Evolutionary conservation across 768 basidiomycete species (phyloP), one percentile per base, ranked within the genome.

Genomic region (Pisolithus marmoratus): DNA sequence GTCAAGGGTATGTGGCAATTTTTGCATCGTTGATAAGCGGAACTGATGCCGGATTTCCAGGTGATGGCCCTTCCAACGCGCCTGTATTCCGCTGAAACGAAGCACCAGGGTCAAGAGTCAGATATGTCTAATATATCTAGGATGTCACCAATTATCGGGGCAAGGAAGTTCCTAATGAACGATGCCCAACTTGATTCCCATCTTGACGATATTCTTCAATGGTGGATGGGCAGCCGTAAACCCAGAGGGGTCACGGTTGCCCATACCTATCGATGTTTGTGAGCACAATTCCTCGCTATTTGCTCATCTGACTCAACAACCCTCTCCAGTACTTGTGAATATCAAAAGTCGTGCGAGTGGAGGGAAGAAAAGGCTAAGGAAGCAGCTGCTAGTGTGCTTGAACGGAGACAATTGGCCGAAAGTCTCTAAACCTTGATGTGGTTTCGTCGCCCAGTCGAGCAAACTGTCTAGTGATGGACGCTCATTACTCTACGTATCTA

Each of bases 301-400:
- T 43, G 12, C 38, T 23, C 5, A 23, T 38, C 20, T 24, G 38
- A 44, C 4, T 37, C 55, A 44, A 62, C 55, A 44, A 62, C 34
- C 27, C 19, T 36, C 2, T 40, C 40, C 48, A 86, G 85, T 43
- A 73, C 76, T 14, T 93, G 90, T 60, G 89, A 91, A 67, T 93
- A 90, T 61, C 68, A 70, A 29, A 69, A 75, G 3, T 83, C 80
- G 12, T 94, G 91, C 60, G 91, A 94, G 70, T 94, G 90, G 90
- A 74, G 89, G 55, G 72, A 71, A 44, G 51, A 57, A 42, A 75
- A 73, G 55, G 82, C 81, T 22, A 57, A 66, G 52, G 80, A 81
- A 24, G 49, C 20, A 2, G 43, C 27, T 14, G 12, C 14, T 14
- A 9, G 27, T 24, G 45, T 38, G 15, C 27, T 51, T 12, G 31